Base-by-base conservation (phyloP, 352 stramenopile species). In the Thraustotheca clavata region DNA sequence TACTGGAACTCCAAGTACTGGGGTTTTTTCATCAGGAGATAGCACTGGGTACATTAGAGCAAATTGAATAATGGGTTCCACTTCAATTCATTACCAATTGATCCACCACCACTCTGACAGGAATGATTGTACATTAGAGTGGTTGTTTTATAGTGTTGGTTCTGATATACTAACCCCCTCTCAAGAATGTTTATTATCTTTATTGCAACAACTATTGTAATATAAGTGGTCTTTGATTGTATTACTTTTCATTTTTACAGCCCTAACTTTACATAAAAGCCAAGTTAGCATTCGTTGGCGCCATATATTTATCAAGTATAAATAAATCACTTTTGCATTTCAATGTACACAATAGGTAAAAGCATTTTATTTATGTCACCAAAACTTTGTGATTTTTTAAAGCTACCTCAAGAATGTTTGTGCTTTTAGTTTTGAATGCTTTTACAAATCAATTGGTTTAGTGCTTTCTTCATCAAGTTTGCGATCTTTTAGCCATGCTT, bases 401-500 rank as follows among this genome's bases (percentile, higher is more conserved):
- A 20, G 38, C 38, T 43, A 20, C 38, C 38, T 43, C 16, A 16
- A 43, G n/a, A n/a, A n/a, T n/a, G n/a, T n/a, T n/a, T n/a, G n/a
- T n/a, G n/a, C n/a, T n/a, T n/a, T n/a, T n/a, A n/a, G n/a, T n/a
- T n/a, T n/a, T n/a, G n/a, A n/a, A n/a, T n/a, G n/a, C n/a, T 46
- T 34, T 61, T 50, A 61, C 9, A 47, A 31, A 18, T 61, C 20
- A 9, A 61, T 11, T 6, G 52, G 52, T 20, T 50, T 34, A 33
- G 49, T 29, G 8, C 43, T 26, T 18, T 68, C 35, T 14, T 26
- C 46, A 29, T n/a, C 27, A 35, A 95, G 61, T 0, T 83, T 74
- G 41, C 87, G 59, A 29, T 86, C 61, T 35, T 77, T 69, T 18
- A 94, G 77, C 80, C 78, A 95, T 59, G 79, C 67, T 14, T 67